Conservation (phyloP, 305 asterid genomes). For the Solanum chacoense region DNA sequence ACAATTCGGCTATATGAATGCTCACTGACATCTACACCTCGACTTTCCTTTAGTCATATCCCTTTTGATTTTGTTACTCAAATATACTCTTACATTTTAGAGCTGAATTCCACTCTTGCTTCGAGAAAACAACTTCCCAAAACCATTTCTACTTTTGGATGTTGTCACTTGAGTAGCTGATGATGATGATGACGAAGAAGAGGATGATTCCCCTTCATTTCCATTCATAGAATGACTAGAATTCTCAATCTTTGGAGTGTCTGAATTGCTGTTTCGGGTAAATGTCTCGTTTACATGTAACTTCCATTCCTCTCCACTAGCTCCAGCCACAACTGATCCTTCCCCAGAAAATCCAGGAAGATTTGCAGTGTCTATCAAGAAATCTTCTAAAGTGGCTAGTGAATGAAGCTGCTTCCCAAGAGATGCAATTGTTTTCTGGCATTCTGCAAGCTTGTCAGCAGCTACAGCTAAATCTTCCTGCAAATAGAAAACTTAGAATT, state of each 20-base stretch:
- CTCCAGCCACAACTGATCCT: constrained; percentile 1
- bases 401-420: constrained; percentile 78
- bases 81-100: constrained; percentile 1
- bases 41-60: not conserved
- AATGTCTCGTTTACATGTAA: constrained; percentile 19
- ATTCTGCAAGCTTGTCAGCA: constrained; percentile 75
- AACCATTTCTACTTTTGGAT: constrained; percentile 39
- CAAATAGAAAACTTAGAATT: not conserved
- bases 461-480: constrained; percentile 72
- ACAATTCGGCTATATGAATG: not conserved
- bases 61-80: not conserved
- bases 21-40: not conserved
- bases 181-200: constrained; percentile 26
- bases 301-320: constrained; percentile 22
- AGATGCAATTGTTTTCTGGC: constrained; percentile 84
- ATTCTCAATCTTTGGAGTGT: constrained; percentile 17
- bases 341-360: constrained; percentile 35
- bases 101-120: constrained; percentile 39
- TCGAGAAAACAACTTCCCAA: constrained; percentile 45
- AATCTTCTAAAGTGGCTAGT: constrained; percentile 85
- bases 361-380: constrained; percentile 63
- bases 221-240: constrained; percentile 14
- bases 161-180: constrained; percentile 19
- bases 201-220: constrained; percentile 27
- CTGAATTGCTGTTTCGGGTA: constrained; percentile 18